Percentiles rank a stretch among this genome's conserved stretches.
These are phyloP conservation scores for Allomyces arbusculus DNA, from an alignment of 192 early-diverging fungal genomes.

Conservation along the genomic window DNA sequence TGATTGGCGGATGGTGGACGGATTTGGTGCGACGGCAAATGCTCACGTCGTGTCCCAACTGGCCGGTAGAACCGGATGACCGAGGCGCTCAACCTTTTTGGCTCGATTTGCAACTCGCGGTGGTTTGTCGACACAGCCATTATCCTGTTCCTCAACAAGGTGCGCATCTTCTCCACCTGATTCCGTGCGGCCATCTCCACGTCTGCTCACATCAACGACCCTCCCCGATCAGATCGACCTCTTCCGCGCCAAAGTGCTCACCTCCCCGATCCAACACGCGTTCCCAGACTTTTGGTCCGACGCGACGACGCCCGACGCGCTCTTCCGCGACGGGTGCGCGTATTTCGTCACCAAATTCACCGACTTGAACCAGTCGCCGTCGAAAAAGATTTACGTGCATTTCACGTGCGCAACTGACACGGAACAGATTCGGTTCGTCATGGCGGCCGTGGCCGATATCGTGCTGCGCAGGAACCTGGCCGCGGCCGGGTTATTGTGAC, in stretches of 20 bases:
- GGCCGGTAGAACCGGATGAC: slow-evolving; percentile 65
- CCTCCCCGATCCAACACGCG: slow-evolving; percentile 62
- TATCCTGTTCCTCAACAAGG: slow-evolving; percentile 93
- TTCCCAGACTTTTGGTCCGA: slow-evolving; percentile 65
- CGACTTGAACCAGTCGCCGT: slow-evolving; percentile 50
- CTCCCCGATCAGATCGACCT: slow-evolving; percentile 47
- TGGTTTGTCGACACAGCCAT: slow-evolving; percentile 97
- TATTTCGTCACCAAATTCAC: slow-evolving; percentile 66
- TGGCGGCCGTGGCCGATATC: slow-evolving; percentile 28
- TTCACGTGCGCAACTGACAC: slow-evolving; percentile 44
- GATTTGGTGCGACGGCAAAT: too few species aligned
- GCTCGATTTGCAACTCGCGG: slow-evolving; percentile 90
- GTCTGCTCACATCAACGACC: too few species aligned
- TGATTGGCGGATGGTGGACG: neutral
- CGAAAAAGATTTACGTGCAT: slow-evolving; percentile 34
- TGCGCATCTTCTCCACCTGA: too few species aligned
- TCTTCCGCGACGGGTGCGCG: slow-evolving; percentile 41
- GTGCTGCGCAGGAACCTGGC: slow-evolving; percentile 14
- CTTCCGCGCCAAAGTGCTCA: slow-evolving; percentile 71
- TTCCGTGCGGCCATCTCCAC: too few species aligned
- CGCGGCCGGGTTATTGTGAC: neutral
- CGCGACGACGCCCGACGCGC: slow-evolving; percentile 3
- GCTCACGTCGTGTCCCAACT: neutral
- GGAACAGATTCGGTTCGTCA: slow-evolving; percentile 26
- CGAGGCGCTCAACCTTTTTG: slow-evolving; percentile 87